Evolutionary conservation across 768 basidiomycete species (phyloP), one percentile per base, ranked within the genome.

Genomic region (Leccinum olivaceopallidum): DNA sequence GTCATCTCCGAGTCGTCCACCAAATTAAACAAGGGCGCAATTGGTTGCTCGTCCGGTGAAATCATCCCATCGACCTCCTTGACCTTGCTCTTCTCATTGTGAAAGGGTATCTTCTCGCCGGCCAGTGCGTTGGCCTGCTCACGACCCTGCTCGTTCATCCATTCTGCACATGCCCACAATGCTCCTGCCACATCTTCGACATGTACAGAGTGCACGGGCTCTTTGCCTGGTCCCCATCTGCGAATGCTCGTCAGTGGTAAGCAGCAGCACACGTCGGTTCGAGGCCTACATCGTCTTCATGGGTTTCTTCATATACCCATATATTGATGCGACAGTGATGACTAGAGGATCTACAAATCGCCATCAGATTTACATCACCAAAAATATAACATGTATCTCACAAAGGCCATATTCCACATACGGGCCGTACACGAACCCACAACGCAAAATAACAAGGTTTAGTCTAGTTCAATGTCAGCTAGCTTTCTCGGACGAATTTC

Each of bases 1-100:
- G 90, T 90, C 64, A 81, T 86, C 50, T 90, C 79, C 7, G 89
- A 85, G 63, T 93, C 88, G 67, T 94, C 92, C 64, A 86, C 92
- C 66, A 95, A 70, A 70, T 94, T 92, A 76, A 95, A 94, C n/a
- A 94, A 63, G 3, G 92, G 90, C 2, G 87, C 92, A 47, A 86
- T 70, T 6, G 88, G 77, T 64, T 84, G 86, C 68, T 77, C 74
- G 55, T 83, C 80, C 24, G 83, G 79, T 8, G 83, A 72, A 26
- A 81, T 76, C 74, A 87, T 81, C 47, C 87, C 89, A 39, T 84
- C 80, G 26, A 90, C 83, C 50, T 85, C 85, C 57, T 77, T 79
- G 18, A 83, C 77, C 70, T 87, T 89, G 67, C 77, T 82, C 77
- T 88, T 90, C 57, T 92, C 87, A 61, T 89, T 90, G 30, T 71